These are phyloP conservation scores for Aspergillus udagawae DNA, from an alignment of 2,329 filamentous ascomycete species.

Conservation along the genomic window DNA sequence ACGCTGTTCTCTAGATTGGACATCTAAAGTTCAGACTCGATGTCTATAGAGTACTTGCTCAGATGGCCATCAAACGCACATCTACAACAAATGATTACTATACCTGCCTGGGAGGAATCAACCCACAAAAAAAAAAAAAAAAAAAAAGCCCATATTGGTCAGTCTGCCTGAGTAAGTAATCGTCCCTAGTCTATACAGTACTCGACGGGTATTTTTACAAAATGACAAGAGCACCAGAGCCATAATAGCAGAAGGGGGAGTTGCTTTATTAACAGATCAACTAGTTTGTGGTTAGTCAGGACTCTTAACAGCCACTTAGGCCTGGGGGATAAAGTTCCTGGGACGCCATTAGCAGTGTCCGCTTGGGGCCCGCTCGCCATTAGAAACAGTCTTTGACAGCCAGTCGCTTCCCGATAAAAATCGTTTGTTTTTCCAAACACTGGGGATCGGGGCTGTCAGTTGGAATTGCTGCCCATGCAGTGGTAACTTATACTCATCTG, in stretches of 20 bases:
- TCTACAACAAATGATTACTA: not conserved
- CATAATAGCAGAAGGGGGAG: not conserved
- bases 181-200: not conserved
- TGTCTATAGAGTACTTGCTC: not conserved
- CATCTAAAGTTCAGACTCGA: not conserved
- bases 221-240: not conserved
- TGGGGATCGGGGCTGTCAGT: no score
- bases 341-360: not conserved
- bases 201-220: not conserved
- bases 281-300: not conserved
- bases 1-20: not conserved
- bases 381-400: not conserved
- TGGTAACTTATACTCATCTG: not conserved
- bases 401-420: not conserved
- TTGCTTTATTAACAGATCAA: not conserved
- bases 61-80: not conserved
- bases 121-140: not conserved
- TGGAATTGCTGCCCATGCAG: not conserved
- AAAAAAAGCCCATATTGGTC: not conserved
- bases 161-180: not conserved
- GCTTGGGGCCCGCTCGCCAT: not conserved
- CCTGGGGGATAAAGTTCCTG: not conserved
- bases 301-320: not conserved
- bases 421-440: not conserved
- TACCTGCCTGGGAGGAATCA: not conserved